Percentiles rank a stretch among this genome's conserved stretches.
phyloP scores from a whole-genome alignment of 306 rosid genomes.

The Oemleria cerasiformis region DNA sequence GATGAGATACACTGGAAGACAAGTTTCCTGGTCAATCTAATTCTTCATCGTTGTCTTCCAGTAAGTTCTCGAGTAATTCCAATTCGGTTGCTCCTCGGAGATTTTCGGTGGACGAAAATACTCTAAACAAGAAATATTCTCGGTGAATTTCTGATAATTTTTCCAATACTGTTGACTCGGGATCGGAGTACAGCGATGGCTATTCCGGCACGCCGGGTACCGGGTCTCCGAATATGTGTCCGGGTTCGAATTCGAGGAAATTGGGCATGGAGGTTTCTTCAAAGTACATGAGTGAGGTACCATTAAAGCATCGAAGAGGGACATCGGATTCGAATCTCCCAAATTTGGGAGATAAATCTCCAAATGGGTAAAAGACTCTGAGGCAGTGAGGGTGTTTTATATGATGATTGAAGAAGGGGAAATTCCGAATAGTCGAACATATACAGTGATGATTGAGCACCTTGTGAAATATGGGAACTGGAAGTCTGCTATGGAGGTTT shows the following conservation, averaged over 20 bases:
- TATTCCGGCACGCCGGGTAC: constrained; percentile 1
- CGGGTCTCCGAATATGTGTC: neutral
- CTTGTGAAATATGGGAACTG: constrained; percentile 50
- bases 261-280: constrained; percentile 46
- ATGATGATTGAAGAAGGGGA: constrained; percentile 65
- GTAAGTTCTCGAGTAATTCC: constrained; percentile 14
- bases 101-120: constrained; percentile 47
- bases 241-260: constrained; percentile 29
- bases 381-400: constrained; percentile 46
- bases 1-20: constrained; percentile 31
- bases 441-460: constrained; percentile 68
- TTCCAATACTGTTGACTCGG: constrained; percentile 30
- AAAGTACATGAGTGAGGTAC: constrained; percentile 40
- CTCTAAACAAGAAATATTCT: constrained; percentile 26
- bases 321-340: constrained; percentile 45
- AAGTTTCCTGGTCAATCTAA: constrained; percentile 10
- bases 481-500: constrained; percentile 55
- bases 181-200: constrained; percentile 35
- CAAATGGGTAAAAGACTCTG: constrained; percentile 45
- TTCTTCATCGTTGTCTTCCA: constrained; percentile 6
- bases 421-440: constrained; percentile 65
- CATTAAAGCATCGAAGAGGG: constrained; percentile 33
- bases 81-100: constrained; percentile 38
- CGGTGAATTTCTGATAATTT: constrained; percentile 33
- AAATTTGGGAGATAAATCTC: constrained; percentile 37